Evolutionary conservation across 306 rosid genomes (phyloP), one percentile per base, ranked within the genome.

Genomic region (Inga laurina): DNA sequence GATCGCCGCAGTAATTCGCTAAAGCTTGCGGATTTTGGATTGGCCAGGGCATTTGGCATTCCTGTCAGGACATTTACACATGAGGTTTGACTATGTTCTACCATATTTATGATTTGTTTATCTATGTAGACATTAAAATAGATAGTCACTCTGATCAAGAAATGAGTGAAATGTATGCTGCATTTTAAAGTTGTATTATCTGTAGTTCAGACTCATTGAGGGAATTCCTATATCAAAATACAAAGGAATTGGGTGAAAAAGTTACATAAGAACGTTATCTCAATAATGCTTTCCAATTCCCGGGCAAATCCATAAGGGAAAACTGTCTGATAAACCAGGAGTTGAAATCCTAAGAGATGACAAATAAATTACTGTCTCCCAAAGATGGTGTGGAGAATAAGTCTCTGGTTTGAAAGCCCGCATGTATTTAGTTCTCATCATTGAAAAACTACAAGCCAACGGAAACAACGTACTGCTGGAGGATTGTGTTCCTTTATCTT

Each of bases 11-110:
- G 95, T 81, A 96, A 96, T 86, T 90, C 97, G 18, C 90, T 96
- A 75, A 96, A 96, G 93, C 98, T 95, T 88, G 98, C 99, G 70
- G 99, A 96, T 84, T 96, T 96, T 83, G 99, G 99, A 88, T 90
- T 96, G 87, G 99, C 99, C 79, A 88, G 99, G 89, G 99, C 98
- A 67, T 96, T 96, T 90, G 98, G 99, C 82, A 94, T 96, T 87
- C 99, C 99, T 84, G 98, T 94, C 87, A 94, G 98, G 85, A 94
- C 98, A 81, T 96, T 96, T 82, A 96, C 99, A 15, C 99, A 92
- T 14, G 98, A 96, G 99, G 99, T 96, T 81, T 48, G 84, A 48
- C 44, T 24, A 65, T 68, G 30, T 67, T 18, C 88, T 32, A 70
- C 77, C 77, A 83, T 82, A 57, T 78, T 18, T 70, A 75, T 79